A percentile compares a stretch with the other conserved stretches of the same genome.
phyloP scores from a whole-genome alignment of 2,329 filamentous ascomycete genomes.

The Mollisiaceae sp. region DNA sequence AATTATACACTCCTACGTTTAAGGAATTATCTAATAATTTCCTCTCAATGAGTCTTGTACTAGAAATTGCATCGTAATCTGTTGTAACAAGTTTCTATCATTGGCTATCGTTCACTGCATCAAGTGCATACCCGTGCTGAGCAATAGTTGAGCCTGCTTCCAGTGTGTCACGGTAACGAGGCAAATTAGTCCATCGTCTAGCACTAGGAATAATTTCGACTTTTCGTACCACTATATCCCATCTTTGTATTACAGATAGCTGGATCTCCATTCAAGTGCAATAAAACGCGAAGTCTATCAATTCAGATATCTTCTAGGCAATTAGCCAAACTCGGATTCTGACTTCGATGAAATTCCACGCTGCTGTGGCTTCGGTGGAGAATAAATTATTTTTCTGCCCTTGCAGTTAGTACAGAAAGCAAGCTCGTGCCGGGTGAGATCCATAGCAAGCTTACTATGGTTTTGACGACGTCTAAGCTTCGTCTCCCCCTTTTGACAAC shows the following conservation, averaged over 20 bases:
- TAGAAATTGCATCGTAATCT: too few relatives aligned
- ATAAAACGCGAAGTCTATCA: neutral
- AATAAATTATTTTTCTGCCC: slow-evolving; percentile 21
- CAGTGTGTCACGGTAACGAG: neutral
- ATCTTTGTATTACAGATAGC: neutral
- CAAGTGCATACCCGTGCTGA: neutral
- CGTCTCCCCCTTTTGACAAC: slow-evolving; percentile 12
- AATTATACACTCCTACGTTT: too few relatives aligned
- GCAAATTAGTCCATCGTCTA: neutral
- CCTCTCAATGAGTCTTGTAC: too few relatives aligned
- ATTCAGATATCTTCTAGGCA: slow-evolving; percentile 60
- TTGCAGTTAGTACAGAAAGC: slow-evolving; percentile 9
- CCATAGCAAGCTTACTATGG: slow-evolving; percentile 17
- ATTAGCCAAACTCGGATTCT: slow-evolving; percentile 59
- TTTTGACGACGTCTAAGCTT: slow-evolving; percentile 13
- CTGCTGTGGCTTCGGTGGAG: slow-evolving; percentile 7
- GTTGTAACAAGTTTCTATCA: neutral
- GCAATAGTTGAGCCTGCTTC: neutral
- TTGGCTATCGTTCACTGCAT: neutral
- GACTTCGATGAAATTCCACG: slow-evolving; percentile 11
- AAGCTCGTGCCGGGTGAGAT: slow-evolving; percentile 11
- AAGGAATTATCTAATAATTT: too few relatives aligned
- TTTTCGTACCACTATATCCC: neutral
- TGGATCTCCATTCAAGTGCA: neutral
- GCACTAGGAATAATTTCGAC: neutral